phyloP scores from a whole-genome alignment of 805 yeast species.

The Sugiyamaella smithiae region DNA sequence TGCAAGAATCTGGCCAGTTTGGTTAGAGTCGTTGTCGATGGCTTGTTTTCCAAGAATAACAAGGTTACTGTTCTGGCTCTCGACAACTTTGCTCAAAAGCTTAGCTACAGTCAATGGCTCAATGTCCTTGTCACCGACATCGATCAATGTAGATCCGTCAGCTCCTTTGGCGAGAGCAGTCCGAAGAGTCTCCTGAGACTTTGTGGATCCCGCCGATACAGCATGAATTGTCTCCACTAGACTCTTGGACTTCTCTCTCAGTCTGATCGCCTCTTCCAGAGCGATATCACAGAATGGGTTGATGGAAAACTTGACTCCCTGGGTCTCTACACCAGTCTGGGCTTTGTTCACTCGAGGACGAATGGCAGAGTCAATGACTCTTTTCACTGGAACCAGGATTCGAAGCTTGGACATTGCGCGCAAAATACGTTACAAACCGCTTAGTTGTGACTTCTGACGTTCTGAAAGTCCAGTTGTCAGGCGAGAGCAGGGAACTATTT shows the following conservation, averaged over 20 bases:
- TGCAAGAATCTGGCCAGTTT: conserved; percentile 95
- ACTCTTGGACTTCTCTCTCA: conserved; percentile 55
- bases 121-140: conserved; percentile 65
- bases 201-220: conserved; percentile 83
- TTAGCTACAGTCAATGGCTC: conserved; percentile 93
- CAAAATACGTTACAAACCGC: too few relatives aligned
- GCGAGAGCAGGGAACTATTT: too few relatives aligned
- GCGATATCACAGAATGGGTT: conserved; percentile 99
- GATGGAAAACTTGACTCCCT: conserved; percentile 87
- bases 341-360: conserved; percentile 90
- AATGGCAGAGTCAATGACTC: conserved; percentile 91
- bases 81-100: conserved; percentile 68
- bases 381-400: conserved; percentile 89
- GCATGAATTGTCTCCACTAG: conserved; percentile 82
- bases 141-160: conserved; percentile 79
- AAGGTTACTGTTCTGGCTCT: conserved; percentile 67
- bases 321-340: conserved; percentile 77
- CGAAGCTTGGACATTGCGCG: conserved; percentile 34
- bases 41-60: conserved; percentile 94
- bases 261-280: conserved; percentile 85
- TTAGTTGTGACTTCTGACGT: too few relatives aligned
- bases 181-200: conserved; percentile 83
- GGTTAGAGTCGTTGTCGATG: conserved; percentile 91
- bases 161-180: conserved; percentile 94
- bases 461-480: too few relatives aligned